Evolutionary conservation across 768 basidiomycete genomes (phyloP).

Genomic region (Rhodosporidiobolus sp.): DNA sequence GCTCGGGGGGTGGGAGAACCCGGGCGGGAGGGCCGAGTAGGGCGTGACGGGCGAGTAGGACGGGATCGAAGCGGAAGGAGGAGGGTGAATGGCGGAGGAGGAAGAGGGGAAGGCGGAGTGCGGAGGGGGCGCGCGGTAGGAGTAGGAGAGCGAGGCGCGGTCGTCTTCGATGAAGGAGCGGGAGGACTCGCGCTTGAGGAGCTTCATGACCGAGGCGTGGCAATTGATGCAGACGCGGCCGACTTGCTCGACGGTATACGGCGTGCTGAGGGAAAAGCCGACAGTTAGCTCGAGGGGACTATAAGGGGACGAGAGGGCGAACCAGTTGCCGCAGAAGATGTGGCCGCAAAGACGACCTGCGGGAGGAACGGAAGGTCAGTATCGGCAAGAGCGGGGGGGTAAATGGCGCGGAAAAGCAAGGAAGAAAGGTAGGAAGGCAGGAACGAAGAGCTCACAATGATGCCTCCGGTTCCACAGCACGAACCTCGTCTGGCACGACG

Average conservation of each 20-base stretch:
- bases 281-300: background rate
- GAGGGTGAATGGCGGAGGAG: constrained; percentile 53
- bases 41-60: constrained; percentile 52
- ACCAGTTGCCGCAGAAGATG: constrained; percentile 92
- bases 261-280: constrained; percentile 55
- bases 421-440: too few species aligned
- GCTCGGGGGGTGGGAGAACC: constrained; percentile 66
- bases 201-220: constrained; percentile 19
- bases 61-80: constrained; percentile 56
- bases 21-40: constrained; percentile 46
- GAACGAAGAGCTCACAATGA: constrained; percentile 30
- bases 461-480: constrained; percentile 40
- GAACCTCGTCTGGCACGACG: constrained; percentile 40
- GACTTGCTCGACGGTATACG: constrained; percentile 88
- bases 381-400: too few species aligned
- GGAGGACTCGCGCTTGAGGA: constrained; percentile 9
- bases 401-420: background rate
- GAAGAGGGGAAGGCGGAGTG: constrained; percentile 53
- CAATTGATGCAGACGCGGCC: constrained; percentile 95
- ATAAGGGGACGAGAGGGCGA: background rate
- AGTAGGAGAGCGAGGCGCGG: constrained; percentile 17
- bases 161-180: constrained; percentile 85
- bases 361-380: background rate
- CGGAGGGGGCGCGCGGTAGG: constrained; percentile 59
- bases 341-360: constrained; percentile 60